Evolutionary conservation across 1,284 basidiomycete genomes (phyloP).

Genomic region (Boletus hoseneyae): DNA sequence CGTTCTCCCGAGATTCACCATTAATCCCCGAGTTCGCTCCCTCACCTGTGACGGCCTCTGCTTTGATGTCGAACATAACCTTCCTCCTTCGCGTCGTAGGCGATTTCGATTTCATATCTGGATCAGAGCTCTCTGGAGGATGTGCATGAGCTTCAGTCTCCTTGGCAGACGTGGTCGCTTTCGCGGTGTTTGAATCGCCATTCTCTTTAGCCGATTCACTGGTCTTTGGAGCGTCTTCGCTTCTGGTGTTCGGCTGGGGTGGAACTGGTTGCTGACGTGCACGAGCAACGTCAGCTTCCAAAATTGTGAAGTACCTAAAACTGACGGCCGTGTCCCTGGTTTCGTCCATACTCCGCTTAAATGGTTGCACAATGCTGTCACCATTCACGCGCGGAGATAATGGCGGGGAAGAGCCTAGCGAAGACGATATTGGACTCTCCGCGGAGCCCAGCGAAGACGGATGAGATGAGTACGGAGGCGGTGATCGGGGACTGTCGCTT

Average conservation of each 20-base stretch:
- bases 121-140: slow-evolving; percentile 15
- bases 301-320: slow-evolving; percentile 57
- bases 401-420: slow-evolving; percentile 34
- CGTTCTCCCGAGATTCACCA: slow-evolving; percentile 30
- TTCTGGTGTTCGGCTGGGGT: slow-evolving; percentile 15
- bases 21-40: slow-evolving; percentile 34
- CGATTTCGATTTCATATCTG: slow-evolving; percentile 16
- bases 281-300: slow-evolving; percentile 55
- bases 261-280: slow-evolving; percentile 24
- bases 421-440: slow-evolving; percentile 30
- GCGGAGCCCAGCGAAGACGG: slow-evolving; percentile 30
- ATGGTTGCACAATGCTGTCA: slow-evolving; percentile 39
- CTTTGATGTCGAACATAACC: slow-evolving; percentile 70
- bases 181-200: slow-evolving; percentile 14
- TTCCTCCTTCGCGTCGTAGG: slow-evolving; percentile 50
- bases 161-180: slow-evolving; percentile 9
- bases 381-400: slow-evolving; percentile 32
- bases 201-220: slow-evolving; percentile 13
- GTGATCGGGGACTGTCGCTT: slow-evolving; percentile 28
- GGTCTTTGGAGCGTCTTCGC: slow-evolving; percentile 17
- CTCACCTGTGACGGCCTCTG: slow-evolving; percentile 48
- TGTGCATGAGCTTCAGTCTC: slow-evolving; percentile 10
- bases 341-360: slow-evolving; percentile 59
- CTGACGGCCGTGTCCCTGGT: slow-evolving; percentile 63
- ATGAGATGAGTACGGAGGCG: slow-evolving; percentile 33